Evolutionary conservation across 257 asterid species (phyloP), one percentile per base, ranked within the genome.

Genomic region (Solanum chilense): DNA sequence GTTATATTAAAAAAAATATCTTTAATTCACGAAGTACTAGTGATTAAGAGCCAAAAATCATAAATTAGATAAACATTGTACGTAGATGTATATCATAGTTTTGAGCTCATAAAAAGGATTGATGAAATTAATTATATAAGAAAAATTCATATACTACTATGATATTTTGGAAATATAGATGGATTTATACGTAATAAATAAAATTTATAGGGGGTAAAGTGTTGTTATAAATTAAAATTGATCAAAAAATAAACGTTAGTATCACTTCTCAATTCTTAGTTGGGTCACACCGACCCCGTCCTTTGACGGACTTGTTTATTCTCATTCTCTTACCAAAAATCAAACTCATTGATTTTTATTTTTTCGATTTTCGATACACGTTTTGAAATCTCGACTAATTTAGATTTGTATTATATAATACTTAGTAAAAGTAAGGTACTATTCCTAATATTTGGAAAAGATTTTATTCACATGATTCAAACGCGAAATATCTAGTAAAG

Each of bases 361-460:
- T 12, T 2, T 39, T 0, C 0, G 0, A 21, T 11, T 74, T 39
- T 39, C 11, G 3, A 1, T 74, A 1, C 3, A 37, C 0, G 1
- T 37, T 37, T 35, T 74, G 11, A 23, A 1, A 13, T 37, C 31
- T 74, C 5, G 12, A 37, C 1, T 37, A 74, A 39, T 74, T 37
- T 0, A 74, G 1, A 74, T 37, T 37, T 11, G 13, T 37, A 20
- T 39, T 0, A 0, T 37, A 3, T 21, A 21, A 39, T 4, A 37
- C 15, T 31, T 31, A 31, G 33, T 31, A 3, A 31, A 31, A 31
- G 33, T 31, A 31, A 35, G 37, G 37, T 35, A 35, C 37, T 35
- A 35, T 4, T 35, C 6, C 37, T 41, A 41, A 41, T 41, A 1
- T 9, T 42, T 42, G 3, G 47, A 42, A 42, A 8, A 18, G 3